A percentile compares a stretch with the other conserved stretches of the same genome.
phyloP scores from a whole-genome alignment of 805 yeast genomes.

The Torulaspora maleeae region DNA sequence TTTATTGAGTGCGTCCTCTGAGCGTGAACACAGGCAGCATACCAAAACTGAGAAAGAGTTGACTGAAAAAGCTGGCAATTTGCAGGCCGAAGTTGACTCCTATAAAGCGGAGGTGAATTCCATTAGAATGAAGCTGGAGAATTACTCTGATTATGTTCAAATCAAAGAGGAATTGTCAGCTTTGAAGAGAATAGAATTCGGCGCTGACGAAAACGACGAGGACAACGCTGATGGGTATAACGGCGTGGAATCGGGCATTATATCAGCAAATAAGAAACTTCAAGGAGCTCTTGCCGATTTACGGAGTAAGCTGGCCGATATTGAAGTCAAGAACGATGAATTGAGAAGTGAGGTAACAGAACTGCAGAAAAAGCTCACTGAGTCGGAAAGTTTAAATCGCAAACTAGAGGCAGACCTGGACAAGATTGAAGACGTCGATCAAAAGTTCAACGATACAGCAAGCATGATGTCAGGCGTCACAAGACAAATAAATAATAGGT shows the following conservation, averaged over 20 bases:
- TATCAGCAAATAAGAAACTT: conserved; percentile 67
- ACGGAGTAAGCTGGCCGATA: conserved; percentile 54
- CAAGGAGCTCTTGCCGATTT: conserved; percentile 63
- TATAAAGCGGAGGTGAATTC: conserved; percentile 47
- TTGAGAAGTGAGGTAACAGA: conserved; percentile 39
- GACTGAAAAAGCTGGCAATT: conserved; percentile 36
- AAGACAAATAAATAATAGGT: conserved; percentile 36
- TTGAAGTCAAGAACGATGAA: conserved; percentile 38
- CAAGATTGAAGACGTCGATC: conserved; percentile 45
- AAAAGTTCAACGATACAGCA: conserved; percentile 45
- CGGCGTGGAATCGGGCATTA: conserved; percentile 53
- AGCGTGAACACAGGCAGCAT: conserved; percentile 25
- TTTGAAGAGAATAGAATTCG: conserved; percentile 71
- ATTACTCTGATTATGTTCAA: conserved; percentile 71
- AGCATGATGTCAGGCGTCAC: conserved; percentile 62
- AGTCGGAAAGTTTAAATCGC: conserved; percentile 45
- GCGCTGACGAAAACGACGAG: conserved; percentile 41
- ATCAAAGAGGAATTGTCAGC: conserved; percentile 70
- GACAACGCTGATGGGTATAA: conserved; percentile 29
- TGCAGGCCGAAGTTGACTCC: conserved; percentile 45
- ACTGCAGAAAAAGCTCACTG: conserved; percentile 38
- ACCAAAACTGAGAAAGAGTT: conserved; percentile 18
- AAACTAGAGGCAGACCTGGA: conserved; percentile 73
- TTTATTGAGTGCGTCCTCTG: conserved; percentile 32
- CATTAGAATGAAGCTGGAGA: conserved; percentile 46